Evolutionary conservation across 2,329 filamentous ascomycete species (phyloP).

Genomic region (Trichophaea hybrida): DNA sequence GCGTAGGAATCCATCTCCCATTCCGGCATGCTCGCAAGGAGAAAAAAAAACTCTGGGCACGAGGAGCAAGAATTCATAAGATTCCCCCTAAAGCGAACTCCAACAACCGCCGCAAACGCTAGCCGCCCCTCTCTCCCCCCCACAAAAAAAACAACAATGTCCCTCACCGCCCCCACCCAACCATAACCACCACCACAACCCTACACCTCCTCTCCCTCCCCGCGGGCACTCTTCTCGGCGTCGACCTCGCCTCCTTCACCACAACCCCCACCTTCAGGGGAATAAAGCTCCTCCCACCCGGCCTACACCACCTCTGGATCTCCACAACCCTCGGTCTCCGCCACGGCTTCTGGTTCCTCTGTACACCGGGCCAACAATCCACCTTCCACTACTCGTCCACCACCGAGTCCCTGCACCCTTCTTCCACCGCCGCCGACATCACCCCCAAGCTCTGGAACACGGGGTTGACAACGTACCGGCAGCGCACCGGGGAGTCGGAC

Average conservation of each 20-base stretch:
- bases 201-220: background rate
- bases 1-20: too few species aligned
- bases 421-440: background rate
- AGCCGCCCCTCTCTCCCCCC: too few species aligned
- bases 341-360: slow-evolving; percentile 17
- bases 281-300: slow-evolving; percentile 24
- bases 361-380: background rate
- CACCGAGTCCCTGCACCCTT: slow-evolving; percentile 13
- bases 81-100: too few species aligned
- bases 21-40: too few species aligned
- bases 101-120: too few species aligned
- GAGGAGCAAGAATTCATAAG: too few species aligned
- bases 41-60: too few species aligned
- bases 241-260: slow-evolving; percentile 15
- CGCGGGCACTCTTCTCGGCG: background rate
- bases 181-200: background rate
- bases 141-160: too few species aligned
- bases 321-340: slow-evolving; percentile 23
- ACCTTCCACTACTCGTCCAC: background rate
- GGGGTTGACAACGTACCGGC: slow-evolving; percentile 7
- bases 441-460: background rate
- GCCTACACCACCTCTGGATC: slow-evolving; percentile 26
- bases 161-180: background rate
- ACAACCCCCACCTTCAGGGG: slow-evolving; percentile 23
- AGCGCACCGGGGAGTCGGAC: slow-evolving; percentile 9